Conservation (phyloP, 2,329 filamentous ascomycete genomes). For the Aspergillus pseudoviridinutans region DNA sequence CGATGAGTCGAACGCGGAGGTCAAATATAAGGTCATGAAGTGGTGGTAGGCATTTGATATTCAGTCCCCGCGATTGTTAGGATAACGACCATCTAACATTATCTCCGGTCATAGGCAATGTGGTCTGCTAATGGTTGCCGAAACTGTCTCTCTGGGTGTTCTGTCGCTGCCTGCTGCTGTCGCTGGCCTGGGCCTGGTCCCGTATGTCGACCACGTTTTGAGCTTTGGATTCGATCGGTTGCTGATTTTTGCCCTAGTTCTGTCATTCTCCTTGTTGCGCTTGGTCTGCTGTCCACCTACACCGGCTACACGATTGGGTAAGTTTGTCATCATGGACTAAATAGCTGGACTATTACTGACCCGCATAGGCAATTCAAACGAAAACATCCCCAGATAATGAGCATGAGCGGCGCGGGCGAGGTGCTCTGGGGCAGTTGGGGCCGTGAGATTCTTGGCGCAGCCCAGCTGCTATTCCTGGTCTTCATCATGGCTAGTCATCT, state of each 20-base stretch:
- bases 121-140: slow-evolving; percentile 54
- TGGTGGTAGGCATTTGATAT: slow-evolving; percentile 37
- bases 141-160: slow-evolving; percentile 56
- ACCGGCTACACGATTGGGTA: slow-evolving; percentile 47
- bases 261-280: slow-evolving; percentile 49
- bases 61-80: not conserved
- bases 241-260: slow-evolving; percentile 31
- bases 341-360: not conserved
- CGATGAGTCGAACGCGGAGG: slow-evolving; percentile 38
- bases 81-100: slow-evolving; percentile 25
- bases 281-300: slow-evolving; percentile 57
- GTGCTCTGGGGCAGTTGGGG: slow-evolving; percentile 59
- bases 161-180: slow-evolving; percentile 53
- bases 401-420: slow-evolving; percentile 46
- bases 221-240: not conserved
- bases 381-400: no score
- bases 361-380: slow-evolving; percentile 49
- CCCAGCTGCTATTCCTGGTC: slow-evolving; percentile 60
- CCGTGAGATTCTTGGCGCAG: slow-evolving; percentile 59
- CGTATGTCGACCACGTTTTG: slow-evolving; percentile 30
- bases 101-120: slow-evolving; percentile 36
- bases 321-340: not conserved
- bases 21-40: slow-evolving; percentile 50
- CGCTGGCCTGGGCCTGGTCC: slow-evolving; percentile 50
- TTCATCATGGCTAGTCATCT: slow-evolving; percentile 71